Conservation (phyloP, 2,329 filamentous ascomycete genomes). For the Calonectria crousiana region DNA sequence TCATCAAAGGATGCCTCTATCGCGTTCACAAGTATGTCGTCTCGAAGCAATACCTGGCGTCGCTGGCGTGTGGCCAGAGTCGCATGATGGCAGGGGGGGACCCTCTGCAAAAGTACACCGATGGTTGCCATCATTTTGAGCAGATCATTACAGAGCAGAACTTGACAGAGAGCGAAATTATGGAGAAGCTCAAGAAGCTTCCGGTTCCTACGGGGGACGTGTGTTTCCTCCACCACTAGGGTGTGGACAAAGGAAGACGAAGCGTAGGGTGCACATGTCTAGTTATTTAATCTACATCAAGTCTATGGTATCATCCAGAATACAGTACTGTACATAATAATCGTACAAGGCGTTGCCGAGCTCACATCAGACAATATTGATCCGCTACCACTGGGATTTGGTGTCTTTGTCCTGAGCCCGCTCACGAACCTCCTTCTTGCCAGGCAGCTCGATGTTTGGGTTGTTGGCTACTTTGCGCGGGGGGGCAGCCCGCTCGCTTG, state of each 20-base stretch:
- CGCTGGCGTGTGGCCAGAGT: conserved; percentile 66
- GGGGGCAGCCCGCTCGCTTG: conserved; percentile 33
- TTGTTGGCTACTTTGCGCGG: conserved; percentile 53
- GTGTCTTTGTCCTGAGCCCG: conserved; percentile 31
- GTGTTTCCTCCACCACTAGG: conserved; percentile 62
- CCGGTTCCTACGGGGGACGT: conserved; percentile 65
- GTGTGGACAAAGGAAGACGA: conserved; percentile 41
- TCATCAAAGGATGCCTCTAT: conserved; percentile 95
- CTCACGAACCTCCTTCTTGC: conserved; percentile 48
- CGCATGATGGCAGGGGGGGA: conserved; percentile 56
- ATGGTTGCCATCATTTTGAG: conserved; percentile 83
- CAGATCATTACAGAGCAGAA: conserved; percentile 84
- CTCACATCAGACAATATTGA: background rate
- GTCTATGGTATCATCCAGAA: conserved; percentile 46
- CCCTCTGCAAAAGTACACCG: conserved; percentile 75
- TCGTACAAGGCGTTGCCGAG: conserved; percentile 34
- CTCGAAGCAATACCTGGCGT: conserved; percentile 71
- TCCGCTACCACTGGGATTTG: conserved; percentile 21
- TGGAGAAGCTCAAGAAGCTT: conserved; percentile 74
- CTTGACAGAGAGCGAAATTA: conserved; percentile 76
- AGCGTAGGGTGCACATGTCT: conserved; percentile 16
- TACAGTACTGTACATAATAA: conserved; percentile 46
- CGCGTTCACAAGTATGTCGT: conserved; percentile 93
- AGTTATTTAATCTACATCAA: conserved; percentile 37
- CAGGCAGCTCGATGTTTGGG: conserved; percentile 55